A percentile compares a stretch with the other conserved stretches of the same genome.
These are phyloP conservation scores for Starmerella vitae DNA, from an alignment of 805 yeast species.

Conservation along the genomic window DNA sequence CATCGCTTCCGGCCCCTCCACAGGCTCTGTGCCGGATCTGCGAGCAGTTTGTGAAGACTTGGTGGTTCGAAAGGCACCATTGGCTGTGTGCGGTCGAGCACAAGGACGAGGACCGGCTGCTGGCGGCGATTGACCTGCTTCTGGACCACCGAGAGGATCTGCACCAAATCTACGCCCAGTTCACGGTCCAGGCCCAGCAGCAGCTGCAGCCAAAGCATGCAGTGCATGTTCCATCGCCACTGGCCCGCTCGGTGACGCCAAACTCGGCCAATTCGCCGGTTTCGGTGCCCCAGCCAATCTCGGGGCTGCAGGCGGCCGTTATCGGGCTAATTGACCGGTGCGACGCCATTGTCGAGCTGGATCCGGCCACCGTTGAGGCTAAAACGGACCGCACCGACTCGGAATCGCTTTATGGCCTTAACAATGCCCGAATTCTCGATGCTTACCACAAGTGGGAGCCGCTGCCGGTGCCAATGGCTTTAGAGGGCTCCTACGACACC, in stretches of 20 bases:
- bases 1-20: slow-evolving; percentile 56
- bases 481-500: slow-evolving; percentile 1
- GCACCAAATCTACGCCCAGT: slow-evolving; percentile 5
- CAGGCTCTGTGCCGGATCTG: slow-evolving; percentile 81
- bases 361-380: slow-evolving; percentile 18
- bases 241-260: slow-evolving; percentile 14
- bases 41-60: slow-evolving; percentile 78
- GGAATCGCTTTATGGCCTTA: slow-evolving; percentile 5
- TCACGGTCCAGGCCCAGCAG: slow-evolving; percentile 1
- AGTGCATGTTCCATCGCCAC: slow-evolving; percentile 22
- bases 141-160: slow-evolving; percentile 54
- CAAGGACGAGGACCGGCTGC: slow-evolving; percentile 62
- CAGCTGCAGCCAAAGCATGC: slow-evolving; percentile 12
- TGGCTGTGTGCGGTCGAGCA: slow-evolving; percentile 80
- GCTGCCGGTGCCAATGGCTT: slow-evolving; percentile 3
- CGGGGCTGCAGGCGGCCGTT: slow-evolving; percentile 1
- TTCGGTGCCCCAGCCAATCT: not conserved
- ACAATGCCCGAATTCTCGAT: slow-evolving; percentile 6
- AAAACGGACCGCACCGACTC: not conserved
- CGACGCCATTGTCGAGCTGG: slow-evolving; percentile 13
- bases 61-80: slow-evolving; percentile 92
- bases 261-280: not conserved
- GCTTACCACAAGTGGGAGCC: slow-evolving; percentile 3
- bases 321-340: slow-evolving; percentile 6
- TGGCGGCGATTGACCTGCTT: slow-evolving; percentile 58